phyloP scores from a whole-genome alignment of 1,139 yeast genomes.

The Hyphopichia khmerensis region DNA sequence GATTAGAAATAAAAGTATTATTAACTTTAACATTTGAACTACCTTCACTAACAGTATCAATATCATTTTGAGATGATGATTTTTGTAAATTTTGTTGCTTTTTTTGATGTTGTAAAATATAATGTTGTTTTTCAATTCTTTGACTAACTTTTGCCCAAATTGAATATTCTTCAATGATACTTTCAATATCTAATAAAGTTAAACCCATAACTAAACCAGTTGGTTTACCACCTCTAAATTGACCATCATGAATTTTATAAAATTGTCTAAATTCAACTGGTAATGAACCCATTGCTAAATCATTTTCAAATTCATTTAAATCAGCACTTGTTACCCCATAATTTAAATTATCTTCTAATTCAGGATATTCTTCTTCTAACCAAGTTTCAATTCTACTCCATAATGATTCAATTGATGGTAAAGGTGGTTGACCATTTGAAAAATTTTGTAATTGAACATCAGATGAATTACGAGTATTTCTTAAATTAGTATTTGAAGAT shows the following conservation, averaged over 20 bases:
- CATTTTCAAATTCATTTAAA: slow-evolving; percentile 73
- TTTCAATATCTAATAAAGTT: slow-evolving; percentile 68
- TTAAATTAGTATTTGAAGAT: slow-evolving; percentile 26
- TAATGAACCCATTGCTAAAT: slow-evolving; percentile 59
- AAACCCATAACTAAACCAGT: slow-evolving; percentile 75
- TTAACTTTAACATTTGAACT: slow-evolving; percentile 4
- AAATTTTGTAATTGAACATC: slow-evolving; percentile 44
- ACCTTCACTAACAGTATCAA: background rate
- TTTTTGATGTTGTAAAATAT: slow-evolving; percentile 29
- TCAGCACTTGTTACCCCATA: slow-evolving; percentile 75
- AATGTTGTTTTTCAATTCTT: slow-evolving; percentile 45
- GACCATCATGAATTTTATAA: slow-evolving; percentile 78
- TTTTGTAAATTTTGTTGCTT: slow-evolving; percentile 13
- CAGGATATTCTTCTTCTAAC: slow-evolving; percentile 79
- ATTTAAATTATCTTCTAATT: slow-evolving; percentile 68
- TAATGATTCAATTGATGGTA: slow-evolving; percentile 67
- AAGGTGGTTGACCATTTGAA: slow-evolving; percentile 61
- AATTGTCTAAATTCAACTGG: slow-evolving; percentile 79
- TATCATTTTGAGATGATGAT: background rate
- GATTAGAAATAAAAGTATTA: slow-evolving; percentile 46
- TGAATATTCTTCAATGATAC: slow-evolving; percentile 65
- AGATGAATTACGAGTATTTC: slow-evolving; percentile 17
- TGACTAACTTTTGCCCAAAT: slow-evolving; percentile 73
- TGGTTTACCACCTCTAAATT: slow-evolving; percentile 72
- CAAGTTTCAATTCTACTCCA: slow-evolving; percentile 76